Percentiles rank a stretch among this genome's conserved stretches.
Evolutionary conservation across 768 basidiomycete species (phyloP).

Genomic region (Suillus tomentosus): DNA sequence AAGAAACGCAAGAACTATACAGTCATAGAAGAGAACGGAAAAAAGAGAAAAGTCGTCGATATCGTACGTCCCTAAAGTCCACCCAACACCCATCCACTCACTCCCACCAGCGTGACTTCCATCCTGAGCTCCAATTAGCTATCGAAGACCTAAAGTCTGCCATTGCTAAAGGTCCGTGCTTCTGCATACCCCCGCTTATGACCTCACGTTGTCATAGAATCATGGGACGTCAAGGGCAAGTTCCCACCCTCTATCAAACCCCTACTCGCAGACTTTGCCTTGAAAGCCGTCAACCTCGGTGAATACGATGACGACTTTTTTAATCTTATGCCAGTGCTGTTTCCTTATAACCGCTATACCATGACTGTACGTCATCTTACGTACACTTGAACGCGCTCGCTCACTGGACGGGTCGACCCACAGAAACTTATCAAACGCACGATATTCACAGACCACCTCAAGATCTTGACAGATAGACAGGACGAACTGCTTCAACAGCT

Average conservation of each 20-base stretch:
- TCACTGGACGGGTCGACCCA: background rate
- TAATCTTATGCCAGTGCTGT: constrained; percentile 79
- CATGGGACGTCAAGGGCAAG: constrained; percentile 81
- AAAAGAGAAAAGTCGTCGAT: constrained; percentile 73
- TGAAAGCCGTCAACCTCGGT: constrained; percentile 78
- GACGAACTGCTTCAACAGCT: constrained; percentile 69
- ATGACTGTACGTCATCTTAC: constrained; percentile 64
- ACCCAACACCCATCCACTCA: background rate
- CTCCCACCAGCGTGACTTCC: constrained; percentile 58
- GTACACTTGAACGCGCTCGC: background rate
- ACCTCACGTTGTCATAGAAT: constrained; percentile 46
- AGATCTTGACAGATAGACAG: constrained; percentile 66
- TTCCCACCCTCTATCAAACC: constrained; percentile 86
- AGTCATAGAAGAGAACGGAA: constrained; percentile 55
- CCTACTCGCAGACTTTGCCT: constrained; percentile 64
- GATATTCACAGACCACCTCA: constrained; percentile 74
- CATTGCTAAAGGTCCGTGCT: constrained; percentile 56
- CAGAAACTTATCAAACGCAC: constrained; percentile 75
- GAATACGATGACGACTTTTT: constrained; percentile 95
- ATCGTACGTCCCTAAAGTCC: constrained; percentile 43
- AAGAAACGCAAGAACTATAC: constrained; percentile 61
- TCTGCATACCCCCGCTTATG: background rate
- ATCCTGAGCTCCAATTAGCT: constrained; percentile 63
- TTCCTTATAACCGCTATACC: constrained; percentile 95
- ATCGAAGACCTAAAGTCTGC: constrained; percentile 61